These are phyloP conservation scores for Solanum aculeatissimum DNA, from an alignment of 305 asterid species.

Conservation along the genomic window DNA sequence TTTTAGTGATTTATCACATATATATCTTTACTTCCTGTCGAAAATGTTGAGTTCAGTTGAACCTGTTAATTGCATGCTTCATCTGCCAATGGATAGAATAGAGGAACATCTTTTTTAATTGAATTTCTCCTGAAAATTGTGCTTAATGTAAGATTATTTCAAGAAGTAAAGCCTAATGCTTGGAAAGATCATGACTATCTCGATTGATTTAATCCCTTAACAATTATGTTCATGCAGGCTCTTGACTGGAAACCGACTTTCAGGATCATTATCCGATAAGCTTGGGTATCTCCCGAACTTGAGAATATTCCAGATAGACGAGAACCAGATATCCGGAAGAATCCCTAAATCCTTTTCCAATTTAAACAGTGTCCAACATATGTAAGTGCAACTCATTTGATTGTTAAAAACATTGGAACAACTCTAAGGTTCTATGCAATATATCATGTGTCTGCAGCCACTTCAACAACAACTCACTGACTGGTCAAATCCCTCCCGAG, in stretches of 20 bases:
- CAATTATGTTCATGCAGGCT: conserved; percentile 22
- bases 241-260: conserved; percentile 31
- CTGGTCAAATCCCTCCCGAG: conserved; percentile 33
- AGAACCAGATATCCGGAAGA: conserved; percentile 33
- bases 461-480: conserved; percentile 41
- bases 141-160: not conserved
- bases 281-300: conserved; percentile 27
- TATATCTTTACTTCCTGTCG: not conserved
- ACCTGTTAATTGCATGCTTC: not conserved
- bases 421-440: not conserved
- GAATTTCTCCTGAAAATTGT: not conserved
- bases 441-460: conserved; percentile 25
- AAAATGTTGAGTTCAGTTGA: not conserved
- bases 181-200: not conserved
- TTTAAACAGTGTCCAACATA: conserved; percentile 22
- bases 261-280: conserved; percentile 33
- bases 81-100: not conserved
- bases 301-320: conserved; percentile 32
- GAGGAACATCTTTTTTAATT: not conserved
- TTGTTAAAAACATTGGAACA: not conserved
- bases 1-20: not conserved
- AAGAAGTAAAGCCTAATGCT: not conserved
- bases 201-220: not conserved
- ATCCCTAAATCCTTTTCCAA: conserved; percentile 28
- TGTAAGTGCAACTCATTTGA: conserved; percentile 13